A percentile compares a stretch with the other conserved stretches of the same genome.
phyloP scores from a whole-genome alignment of 73 alveolate genomes.

The Uronychia setigera region DNA sequence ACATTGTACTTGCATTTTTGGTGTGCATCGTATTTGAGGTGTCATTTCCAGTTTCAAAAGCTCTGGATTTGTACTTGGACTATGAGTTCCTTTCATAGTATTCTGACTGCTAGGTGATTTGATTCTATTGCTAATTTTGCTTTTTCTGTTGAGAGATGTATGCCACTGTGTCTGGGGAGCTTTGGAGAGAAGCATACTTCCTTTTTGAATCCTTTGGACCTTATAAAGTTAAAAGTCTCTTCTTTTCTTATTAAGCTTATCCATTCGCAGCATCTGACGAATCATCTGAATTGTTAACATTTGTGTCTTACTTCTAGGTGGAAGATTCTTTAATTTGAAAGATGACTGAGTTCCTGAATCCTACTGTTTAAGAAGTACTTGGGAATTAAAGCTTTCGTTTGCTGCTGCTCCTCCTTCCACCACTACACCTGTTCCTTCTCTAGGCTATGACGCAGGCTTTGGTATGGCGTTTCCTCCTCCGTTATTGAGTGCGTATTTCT shows the following conservation, averaged over 20 bases:
- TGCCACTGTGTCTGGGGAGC: slow-evolving; percentile 1
- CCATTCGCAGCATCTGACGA: neutral
- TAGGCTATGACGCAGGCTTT: too few relatives aligned
- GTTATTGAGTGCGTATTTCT: too few relatives aligned
- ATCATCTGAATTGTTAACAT: neutral
- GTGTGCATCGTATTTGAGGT: neutral
- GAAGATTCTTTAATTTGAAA: neutral
- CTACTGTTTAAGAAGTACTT: neutral
- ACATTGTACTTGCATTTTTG: too few relatives aligned
- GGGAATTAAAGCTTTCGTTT: neutral
- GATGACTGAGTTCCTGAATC: neutral
- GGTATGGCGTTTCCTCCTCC: too few relatives aligned
- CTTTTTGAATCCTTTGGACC: neutral
- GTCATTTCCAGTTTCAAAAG: neutral
- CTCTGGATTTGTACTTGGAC: neutral
- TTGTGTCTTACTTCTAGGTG: neutral
- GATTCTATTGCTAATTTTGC: neutral
- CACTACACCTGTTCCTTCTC: too few relatives aligned
- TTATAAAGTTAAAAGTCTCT: too few relatives aligned
- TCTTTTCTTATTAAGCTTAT: neutral
- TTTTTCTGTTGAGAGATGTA: neutral
- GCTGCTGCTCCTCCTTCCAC: too few relatives aligned
- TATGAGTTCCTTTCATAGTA: neutral
- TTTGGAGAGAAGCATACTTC: neutral
- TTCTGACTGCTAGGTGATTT: neutral